Base-by-base conservation (phyloP, 1,139 yeast genomes). In the Lodderomyces pseudojiufengensis region DNA sequence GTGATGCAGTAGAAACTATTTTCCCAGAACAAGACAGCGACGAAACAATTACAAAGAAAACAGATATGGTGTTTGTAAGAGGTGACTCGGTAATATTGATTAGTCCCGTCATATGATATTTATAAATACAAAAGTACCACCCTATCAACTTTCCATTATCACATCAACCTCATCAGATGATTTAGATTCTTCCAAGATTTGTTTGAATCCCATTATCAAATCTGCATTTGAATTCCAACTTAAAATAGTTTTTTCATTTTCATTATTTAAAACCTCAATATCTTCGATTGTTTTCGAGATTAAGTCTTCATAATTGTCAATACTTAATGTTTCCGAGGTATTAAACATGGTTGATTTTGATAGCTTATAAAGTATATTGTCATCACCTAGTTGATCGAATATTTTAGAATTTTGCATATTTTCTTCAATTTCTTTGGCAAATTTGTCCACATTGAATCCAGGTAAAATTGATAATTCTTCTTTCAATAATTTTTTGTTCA, bases 21-120 rank as follows among this genome's bases (percentile, higher is more conserved):
- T 85, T 77, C 53, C 69, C 70, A 26, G 80, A 34, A 7, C 3
- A 24, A n/a, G 26, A 21, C n/a, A 18, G 28, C 5, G 27, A 11
- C 9, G 58, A 67, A 15, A 83, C 80, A 30, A 43, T 47, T 20
- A 57, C 58, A 24, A 86, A 85, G 55, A 70, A 72, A 42, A 76
- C 88, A 15, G 96, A 86, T 41, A 85, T 94, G 92, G 81, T 94
- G 34, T 92, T 90, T 63, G 92, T 94, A 14, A 80, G 98, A 65
- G 98, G 98, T 13, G 97, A 92, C 61, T 81, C 95, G 4, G 97
- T 90, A 33, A 86, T 92, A 38, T 72, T 88, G 50, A 78, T 86
- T 42, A 80, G 86, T 41, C 73, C 76, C 15, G 48, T 36, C 54
- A 43, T 31, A 38, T 31, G 32, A 22, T 31, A 31, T 30, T 13